phyloP scores from a whole-genome alignment of 2,329 filamentous ascomycete species.

The Macrophomina pseudophaseolina region DNA sequence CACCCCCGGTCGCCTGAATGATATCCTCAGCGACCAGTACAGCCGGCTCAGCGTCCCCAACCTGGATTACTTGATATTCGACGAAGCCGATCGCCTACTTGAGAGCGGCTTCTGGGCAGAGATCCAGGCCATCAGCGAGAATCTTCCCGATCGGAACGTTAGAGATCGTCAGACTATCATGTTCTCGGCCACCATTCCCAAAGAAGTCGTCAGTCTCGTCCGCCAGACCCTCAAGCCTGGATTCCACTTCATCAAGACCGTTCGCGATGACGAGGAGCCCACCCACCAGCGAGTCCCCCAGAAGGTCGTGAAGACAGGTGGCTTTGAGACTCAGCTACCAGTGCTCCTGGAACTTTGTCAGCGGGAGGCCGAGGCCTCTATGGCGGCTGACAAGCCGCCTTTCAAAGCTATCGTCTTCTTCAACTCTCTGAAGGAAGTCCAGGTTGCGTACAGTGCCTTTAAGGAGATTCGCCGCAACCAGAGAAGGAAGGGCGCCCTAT shows the following conservation, averaged over 20 bases:
- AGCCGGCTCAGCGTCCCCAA: slow-evolving; percentile 68
- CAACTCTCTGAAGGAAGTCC: slow-evolving; percentile 76
- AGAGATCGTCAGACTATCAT: slow-evolving; percentile 86
- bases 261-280: slow-evolving; percentile 77
- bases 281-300: slow-evolving; percentile 89
- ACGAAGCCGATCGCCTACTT: slow-evolving; percentile 71
- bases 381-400: slow-evolving; percentile 55
- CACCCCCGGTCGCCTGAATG: slow-evolving; percentile 85
- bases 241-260: slow-evolving; percentile 91
- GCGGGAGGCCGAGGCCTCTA: slow-evolving; percentile 58
- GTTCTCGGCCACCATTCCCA: slow-evolving; percentile 92
- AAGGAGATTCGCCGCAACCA: not conserved
- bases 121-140: slow-evolving; percentile 53
- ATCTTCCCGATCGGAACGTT: slow-evolving; percentile 65
- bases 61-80: slow-evolving; percentile 64
- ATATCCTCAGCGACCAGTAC: slow-evolving; percentile 72
- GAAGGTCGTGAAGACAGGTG: slow-evolving; percentile 68
- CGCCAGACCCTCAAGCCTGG: slow-evolving; percentile 76
- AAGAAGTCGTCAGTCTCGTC: slow-evolving; percentile 80
- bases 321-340: slow-evolving; percentile 78
- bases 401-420: slow-evolving; percentile 99
- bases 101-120: slow-evolving; percentile 61
- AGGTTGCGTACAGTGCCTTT: slow-evolving; percentile 62
- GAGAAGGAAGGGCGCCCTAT: slow-evolving; percentile 37
- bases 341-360: slow-evolving; percentile 76